Conservation (phyloP, 1,284 basidiomycete genomes). For the Anthracocystis panici-leucophaei region DNA sequence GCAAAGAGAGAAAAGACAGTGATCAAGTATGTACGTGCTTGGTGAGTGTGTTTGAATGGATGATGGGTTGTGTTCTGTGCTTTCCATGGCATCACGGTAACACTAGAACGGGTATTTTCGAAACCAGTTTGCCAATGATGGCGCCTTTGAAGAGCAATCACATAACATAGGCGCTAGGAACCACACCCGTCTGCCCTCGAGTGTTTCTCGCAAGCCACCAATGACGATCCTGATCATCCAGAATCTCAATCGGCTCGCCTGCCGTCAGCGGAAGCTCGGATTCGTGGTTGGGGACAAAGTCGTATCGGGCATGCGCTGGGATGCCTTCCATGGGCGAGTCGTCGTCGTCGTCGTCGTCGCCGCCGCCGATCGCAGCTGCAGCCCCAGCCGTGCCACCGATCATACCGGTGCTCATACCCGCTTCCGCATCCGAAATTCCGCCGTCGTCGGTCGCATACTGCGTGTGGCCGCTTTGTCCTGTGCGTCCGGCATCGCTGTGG, state of each 20-base stretch:
- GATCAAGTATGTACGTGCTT: conserved; percentile 1
- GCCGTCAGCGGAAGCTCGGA: conserved; percentile 58
- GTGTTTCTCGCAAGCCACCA: conserved; percentile 64
- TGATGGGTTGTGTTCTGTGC: neutral
- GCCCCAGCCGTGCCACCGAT: conserved; percentile 72
- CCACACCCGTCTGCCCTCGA: conserved; percentile 57
- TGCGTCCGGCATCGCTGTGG: conserved; percentile 54
- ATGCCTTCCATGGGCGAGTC: conserved; percentile 57
- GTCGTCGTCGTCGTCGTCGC: conserved; percentile 17
- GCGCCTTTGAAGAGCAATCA: conserved; percentile 18
- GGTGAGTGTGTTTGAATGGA: neutral
- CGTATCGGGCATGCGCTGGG: conserved; percentile 62
- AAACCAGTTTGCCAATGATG: neutral
- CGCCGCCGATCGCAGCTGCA: conserved; percentile 70
- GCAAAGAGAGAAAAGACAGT: conserved; percentile 27
- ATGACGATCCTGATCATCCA: conserved; percentile 61
- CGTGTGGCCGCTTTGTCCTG: conserved; percentile 37
- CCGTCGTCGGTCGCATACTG: conserved; percentile 69
- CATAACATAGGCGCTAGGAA: conserved; percentile 63
- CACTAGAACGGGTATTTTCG: conserved; percentile 6
- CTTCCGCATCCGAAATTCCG: conserved; percentile 37
- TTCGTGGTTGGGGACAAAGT: conserved; percentile 62
- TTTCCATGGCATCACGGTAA: too few species aligned
- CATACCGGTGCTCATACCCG: conserved; percentile 17
- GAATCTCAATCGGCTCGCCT: conserved; percentile 59